These are phyloP conservation scores for Claviceps paspali DNA, from an alignment of 2,329 filamentous ascomycete species.

Conservation along the genomic window DNA sequence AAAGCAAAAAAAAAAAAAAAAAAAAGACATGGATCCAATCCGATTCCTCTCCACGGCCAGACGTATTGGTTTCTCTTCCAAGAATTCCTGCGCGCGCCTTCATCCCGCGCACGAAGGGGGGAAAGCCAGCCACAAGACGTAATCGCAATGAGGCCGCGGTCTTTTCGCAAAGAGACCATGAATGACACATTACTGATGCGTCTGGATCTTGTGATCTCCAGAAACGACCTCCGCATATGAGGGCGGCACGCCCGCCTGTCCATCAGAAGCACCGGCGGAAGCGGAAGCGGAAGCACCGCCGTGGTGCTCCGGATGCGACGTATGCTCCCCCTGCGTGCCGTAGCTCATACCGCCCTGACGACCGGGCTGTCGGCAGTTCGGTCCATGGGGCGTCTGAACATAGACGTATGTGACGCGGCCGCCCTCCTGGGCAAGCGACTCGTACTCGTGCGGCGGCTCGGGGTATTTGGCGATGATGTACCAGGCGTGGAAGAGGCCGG, in stretches of 20 bases:
- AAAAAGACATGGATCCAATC: background rate
- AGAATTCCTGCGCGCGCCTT: background rate
- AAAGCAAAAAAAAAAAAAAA: background rate
- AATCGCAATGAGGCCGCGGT: background rate
- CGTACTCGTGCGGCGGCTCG: conserved; percentile 57
- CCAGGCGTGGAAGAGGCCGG: conserved; percentile 88
- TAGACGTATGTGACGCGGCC: conserved; percentile 64
- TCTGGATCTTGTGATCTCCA: conserved; percentile 82
- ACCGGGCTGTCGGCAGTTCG: conserved; percentile 20
- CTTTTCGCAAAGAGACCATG: background rate
- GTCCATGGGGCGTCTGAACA: conserved; percentile 35
- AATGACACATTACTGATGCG: background rate
- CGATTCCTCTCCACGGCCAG: background rate
- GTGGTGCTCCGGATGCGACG: conserved; percentile 10
- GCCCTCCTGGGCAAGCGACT: conserved; percentile 41
- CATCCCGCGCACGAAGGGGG: background rate
- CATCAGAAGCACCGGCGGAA: conserved; percentile 25
- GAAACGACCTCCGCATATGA: conserved; percentile 82
- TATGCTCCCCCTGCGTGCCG: conserved; percentile 5
- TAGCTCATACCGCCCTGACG: conserved; percentile 9
- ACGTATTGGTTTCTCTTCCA: no score
- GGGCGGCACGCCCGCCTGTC: conserved; percentile 45
- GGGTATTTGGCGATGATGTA: conserved; percentile 93
- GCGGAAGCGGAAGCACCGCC: conserved; percentile 18
- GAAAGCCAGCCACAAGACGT: background rate